Base-by-base conservation (phyloP, 2,329 filamentous ascomycete genomes). In the Pseudomassariella vexata region DNA sequence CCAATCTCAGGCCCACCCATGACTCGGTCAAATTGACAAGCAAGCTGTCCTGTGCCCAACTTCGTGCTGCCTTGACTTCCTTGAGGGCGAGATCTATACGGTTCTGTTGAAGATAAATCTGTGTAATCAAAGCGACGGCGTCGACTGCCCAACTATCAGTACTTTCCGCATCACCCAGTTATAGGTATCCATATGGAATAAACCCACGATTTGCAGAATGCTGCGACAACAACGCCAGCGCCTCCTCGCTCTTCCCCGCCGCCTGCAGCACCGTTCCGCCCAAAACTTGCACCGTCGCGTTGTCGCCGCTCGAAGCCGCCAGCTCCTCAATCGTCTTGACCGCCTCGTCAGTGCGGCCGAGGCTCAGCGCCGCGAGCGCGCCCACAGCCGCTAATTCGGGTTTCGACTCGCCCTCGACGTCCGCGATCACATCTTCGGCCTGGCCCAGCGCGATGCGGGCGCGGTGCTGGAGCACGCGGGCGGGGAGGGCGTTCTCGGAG, bases 21-120 rank as follows among this genome's bases (percentile, higher is more conserved):
- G 86, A 86, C 64, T 98, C 92, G 6, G 89, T 89, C 44, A 98
- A 64, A 60, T 98, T 96, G 44, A 96, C 86, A 30, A 96, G 68
- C 23, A 96, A 66, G 46, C 83, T 94, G 56, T 96, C 92, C 62
- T 98, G 90, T 6, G 90, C 92, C 85, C 90, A 96, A 61, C 86
- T 77, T 56, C 89, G 79, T 21, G 92, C 92, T 21, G 83, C 78
- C 31, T 79, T 68, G 22, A 94, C 88, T 63, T 95, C 90, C 62
- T 95, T 95, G 9, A 88, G 50, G 2, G 92, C 92, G 29, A 95
- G 76, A 57, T 96, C 90, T 49, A 82, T 82, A 46, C 90, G 78
- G 68, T 95, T 95, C 56, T 95, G 87, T 47, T 85, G 75, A 8
- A 96, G 79, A 53, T 95, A 82, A 47, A 96, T 94, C 59, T 98